phyloP scores from a whole-genome alignment of 495 filamentous ascomycete species.

The Penicillium ochrochloron region DNA sequence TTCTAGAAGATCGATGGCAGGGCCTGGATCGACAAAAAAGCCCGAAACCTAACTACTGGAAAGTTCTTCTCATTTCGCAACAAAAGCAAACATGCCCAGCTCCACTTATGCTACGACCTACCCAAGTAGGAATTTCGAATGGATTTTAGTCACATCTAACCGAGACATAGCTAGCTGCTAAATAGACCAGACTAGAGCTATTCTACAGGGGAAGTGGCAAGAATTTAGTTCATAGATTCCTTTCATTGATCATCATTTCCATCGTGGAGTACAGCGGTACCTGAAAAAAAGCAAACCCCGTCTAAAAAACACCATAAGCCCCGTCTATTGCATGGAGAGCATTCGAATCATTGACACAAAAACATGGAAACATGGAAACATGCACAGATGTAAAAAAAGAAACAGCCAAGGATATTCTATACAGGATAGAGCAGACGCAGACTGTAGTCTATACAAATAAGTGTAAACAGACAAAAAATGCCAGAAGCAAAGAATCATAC shows the following conservation, averaged over 20 bases:
- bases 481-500: background rate
- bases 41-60: background rate
- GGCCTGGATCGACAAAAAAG: background rate
- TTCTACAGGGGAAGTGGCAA: background rate
- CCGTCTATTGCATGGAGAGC: background rate
- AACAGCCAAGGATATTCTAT: slow-evolving; percentile 11
- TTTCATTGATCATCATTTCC: slow-evolving; percentile 3
- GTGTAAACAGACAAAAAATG: background rate
- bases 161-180: background rate
- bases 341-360: background rate
- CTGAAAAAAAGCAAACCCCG: background rate
- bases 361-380: background rate
- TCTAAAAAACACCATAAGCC: background rate
- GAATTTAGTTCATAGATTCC: background rate
- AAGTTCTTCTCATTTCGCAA: background rate
- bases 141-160: background rate
- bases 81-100: slow-evolving; percentile 1
- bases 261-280: background rate
- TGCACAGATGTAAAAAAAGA: background rate
- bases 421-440: slow-evolving; percentile 3
- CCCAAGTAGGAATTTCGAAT: background rate
- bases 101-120: background rate
- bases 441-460: slow-evolving; percentile 5
- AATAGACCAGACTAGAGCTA: background rate
- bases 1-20: background rate